These are phyloP conservation scores for Aureobasidium leucospermi DNA, from an alignment of 2,329 filamentous ascomycete species.

Conservation along the genomic window DNA sequence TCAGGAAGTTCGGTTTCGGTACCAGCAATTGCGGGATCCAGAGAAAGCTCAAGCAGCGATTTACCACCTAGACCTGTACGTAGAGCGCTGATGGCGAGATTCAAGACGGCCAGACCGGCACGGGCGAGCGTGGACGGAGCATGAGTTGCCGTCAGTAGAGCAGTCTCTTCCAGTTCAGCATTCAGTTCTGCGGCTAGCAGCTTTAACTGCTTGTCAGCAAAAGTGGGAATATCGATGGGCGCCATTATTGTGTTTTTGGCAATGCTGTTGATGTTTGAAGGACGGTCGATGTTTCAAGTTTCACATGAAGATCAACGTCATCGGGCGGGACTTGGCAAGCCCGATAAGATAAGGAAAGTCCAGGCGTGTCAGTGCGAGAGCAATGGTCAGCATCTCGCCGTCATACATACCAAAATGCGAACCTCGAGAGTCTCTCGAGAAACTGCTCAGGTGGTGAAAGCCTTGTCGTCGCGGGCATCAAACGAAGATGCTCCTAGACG, in stretches of 20 bases:
- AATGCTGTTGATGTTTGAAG: not conserved
- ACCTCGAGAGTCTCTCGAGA: constrained; percentile 17
- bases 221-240: constrained; percentile 53
- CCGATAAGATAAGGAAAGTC: constrained; percentile 5
- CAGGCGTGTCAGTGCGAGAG: not conserved
- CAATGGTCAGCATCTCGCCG: constrained; percentile 5
- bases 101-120: constrained; percentile 71
- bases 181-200: constrained; percentile 66
- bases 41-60: constrained; percentile 71
- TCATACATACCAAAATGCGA: constrained; percentile 13
- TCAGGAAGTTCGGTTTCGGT: constrained; percentile 50
- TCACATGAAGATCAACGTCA: constrained; percentile 6
- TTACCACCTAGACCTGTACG: constrained; percentile 89
- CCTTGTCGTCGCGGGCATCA: constrained; percentile 5
- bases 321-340: not conserved
- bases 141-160: constrained; percentile 58
- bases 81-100: constrained; percentile 65
- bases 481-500: constrained; percentile 16
- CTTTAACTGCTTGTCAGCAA: constrained; percentile 62
- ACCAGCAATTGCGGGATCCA: constrained; percentile 61
- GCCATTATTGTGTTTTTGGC: constrained; percentile 2
- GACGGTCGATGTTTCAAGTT: not conserved
- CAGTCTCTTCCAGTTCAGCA: constrained; percentile 64
- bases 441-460: constrained; percentile 15
- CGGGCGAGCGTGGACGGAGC: constrained; percentile 63